A percentile compares a stretch with the other conserved stretches of the same genome.
Conservation (phyloP, 352 stramenopile genomes). For the Pythium plurisporium region DNA sequence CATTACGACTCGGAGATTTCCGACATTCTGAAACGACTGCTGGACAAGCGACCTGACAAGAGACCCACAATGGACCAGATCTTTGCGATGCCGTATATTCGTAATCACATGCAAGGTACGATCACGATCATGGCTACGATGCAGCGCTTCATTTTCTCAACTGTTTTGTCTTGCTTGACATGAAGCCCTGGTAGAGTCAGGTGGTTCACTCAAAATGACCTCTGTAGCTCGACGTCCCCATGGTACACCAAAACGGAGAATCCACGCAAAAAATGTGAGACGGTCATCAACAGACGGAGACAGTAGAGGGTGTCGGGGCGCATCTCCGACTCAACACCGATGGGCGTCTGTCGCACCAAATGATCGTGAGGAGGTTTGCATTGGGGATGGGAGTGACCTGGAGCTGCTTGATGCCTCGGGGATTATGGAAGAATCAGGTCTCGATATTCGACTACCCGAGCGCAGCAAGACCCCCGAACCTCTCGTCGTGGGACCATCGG, state of each 20-base stretch:
- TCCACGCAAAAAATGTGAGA: constrained; percentile 42
- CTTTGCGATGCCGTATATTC: constrained; percentile 65
- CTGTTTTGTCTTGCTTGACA: background rate
- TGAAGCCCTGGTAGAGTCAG: constrained; percentile 44
- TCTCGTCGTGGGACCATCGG: background rate
- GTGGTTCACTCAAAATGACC: constrained; percentile 49
- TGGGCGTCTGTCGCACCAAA: constrained; percentile 42
- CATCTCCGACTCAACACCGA: constrained; percentile 19
- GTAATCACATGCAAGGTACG: constrained; percentile 65
- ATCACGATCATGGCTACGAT: too few relatives aligned
- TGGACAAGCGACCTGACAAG: constrained; percentile 60
- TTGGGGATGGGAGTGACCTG: constrained; percentile 33
- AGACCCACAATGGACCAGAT: constrained; percentile 75
- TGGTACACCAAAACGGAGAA: constrained; percentile 31
- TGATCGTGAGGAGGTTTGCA: constrained; percentile 34
- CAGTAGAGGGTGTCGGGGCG: background rate
- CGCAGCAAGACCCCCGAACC: constrained; percentile 33
- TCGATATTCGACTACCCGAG: constrained; percentile 49
- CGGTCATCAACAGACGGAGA: constrained; percentile 36
- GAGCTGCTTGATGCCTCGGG: constrained; percentile 38
- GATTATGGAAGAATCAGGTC: constrained; percentile 41
- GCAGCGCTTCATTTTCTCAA: background rate
- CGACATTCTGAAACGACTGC: constrained; percentile 42
- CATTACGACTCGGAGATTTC: constrained; percentile 62
- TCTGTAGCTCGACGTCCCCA: constrained; percentile 30